Base-by-base conservation (phyloP, 2,329 filamentous ascomycete species). In the Colletotrichum musae region DNA sequence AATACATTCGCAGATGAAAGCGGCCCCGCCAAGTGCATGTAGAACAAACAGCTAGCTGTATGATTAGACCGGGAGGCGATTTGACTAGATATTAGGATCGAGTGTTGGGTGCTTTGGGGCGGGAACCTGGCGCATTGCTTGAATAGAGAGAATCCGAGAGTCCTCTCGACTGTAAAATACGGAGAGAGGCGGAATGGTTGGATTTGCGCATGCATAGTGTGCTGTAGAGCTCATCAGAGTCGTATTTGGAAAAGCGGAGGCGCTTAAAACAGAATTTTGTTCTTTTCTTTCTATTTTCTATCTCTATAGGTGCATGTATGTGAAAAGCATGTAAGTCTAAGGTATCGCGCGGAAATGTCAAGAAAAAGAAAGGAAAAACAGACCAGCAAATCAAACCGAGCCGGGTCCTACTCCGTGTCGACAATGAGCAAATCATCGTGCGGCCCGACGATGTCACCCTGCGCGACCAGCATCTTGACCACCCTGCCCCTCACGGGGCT, bases 381-480 rank as follows among this genome's bases (percentile, higher is more conserved):
- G 3, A 7, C 13, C 21, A 26, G 9, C 16, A 21, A 50, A 50
- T 50, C 47, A 24, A 12, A 50, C 13, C n/a, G 24, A 24, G 5
- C 18, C 47, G 18, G n/a, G 18, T 9, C 15, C 51, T 60, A 65
- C 51, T 62, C 56, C 2, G 48, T 64, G 21, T 56, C 71, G 43
- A 79, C 69, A 10, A 78, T 58, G 2, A 75, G 70, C 60, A 78
- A 65, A 39, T 74, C 73, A n/a, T 78, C 74, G 16, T 73, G 73
- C 18, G 74, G 74, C 58, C 75, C 76, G 21, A 80, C 72, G 47
- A 80, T 64, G 26, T 77, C 75, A 0, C 79, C 78, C 32, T 73
- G 73, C 26, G 60, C 66, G 1, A 77, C 74, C 41, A 76, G 58
- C n/a, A 78, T 71, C 39, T 64, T 70, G 24, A 67, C 71, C 48